phyloP scores from a whole-genome alignment of 805 yeast genomes.

The Nakazawaea ambrosiae region DNA sequence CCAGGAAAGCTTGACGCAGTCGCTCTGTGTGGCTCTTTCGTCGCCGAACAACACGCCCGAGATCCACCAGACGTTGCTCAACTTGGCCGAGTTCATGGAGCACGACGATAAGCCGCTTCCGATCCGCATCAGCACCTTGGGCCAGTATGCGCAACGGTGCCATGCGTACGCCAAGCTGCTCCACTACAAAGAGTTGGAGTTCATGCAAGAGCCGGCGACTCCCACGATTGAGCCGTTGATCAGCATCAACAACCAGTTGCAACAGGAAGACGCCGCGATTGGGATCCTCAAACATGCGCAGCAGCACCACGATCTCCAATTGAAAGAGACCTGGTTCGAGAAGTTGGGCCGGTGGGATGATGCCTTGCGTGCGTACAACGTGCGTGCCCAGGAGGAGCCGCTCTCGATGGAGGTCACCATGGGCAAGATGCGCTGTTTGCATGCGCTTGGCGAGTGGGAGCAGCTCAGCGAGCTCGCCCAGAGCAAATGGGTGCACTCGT shows the following conservation, averaged over 20 bases:
- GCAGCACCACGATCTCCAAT: conserved; percentile 79
- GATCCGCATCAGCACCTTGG: conserved; percentile 80
- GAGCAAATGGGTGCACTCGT: conserved; percentile 73
- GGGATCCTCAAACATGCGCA: conserved; percentile 95
- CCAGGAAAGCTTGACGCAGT: conserved; percentile 82
- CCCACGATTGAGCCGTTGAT: conserved; percentile 89
- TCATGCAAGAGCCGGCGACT: conserved; percentile 86
- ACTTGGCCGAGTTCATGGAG: conserved; percentile 94
- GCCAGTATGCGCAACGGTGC: conserved; percentile 88
- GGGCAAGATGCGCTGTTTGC: conserved; percentile 98
- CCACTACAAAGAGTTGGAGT: conserved; percentile 92
- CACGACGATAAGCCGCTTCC: conserved; percentile 95
- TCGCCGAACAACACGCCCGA: conserved; percentile 95
- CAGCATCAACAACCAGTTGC: conserved; percentile 87
- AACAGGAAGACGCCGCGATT: conserved; percentile 96
- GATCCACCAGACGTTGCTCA: conserved; percentile 81
- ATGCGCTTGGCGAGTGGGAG: conserved; percentile 99
- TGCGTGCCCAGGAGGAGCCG: conserved; percentile 45
- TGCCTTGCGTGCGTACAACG: conserved; percentile 84
- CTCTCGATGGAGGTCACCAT: conserved; percentile 80
- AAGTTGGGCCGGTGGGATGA: conserved; percentile 97
- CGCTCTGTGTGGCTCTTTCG: conserved; percentile 80
- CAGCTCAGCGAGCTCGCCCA: conserved; percentile 78
- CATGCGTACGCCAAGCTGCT: conserved; percentile 97
- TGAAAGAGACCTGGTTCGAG: conserved; percentile 97